These are phyloP conservation scores for Ochetophila trinervis DNA, from an alignment of 306 rosid species.

Conservation along the genomic window DNA sequence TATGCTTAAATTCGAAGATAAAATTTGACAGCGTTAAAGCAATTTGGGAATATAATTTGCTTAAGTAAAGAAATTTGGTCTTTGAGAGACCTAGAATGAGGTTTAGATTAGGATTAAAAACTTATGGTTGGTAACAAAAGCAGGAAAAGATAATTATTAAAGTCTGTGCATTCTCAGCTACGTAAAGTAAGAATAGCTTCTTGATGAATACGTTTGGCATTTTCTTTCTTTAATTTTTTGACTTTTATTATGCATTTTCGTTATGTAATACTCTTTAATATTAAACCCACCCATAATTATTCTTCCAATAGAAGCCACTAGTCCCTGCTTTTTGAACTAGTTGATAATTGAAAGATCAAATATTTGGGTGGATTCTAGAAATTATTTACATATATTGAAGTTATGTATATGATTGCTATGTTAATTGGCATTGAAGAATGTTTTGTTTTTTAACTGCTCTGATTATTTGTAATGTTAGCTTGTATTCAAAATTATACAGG, in stretches of 20 bases:
- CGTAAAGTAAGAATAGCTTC: constrained; percentile 44
- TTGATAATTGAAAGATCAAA: neutral
- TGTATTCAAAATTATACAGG: constrained; percentile 21
- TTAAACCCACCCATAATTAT: neutral
- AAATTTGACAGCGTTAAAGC: neutral
- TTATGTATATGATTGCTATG: no score
- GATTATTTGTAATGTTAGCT: neutral
- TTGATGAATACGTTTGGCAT: constrained; percentile 29
- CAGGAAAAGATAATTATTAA: constrained; percentile 35
- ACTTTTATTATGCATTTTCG: constrained; percentile 27
- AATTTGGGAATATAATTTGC: constrained; percentile 6
- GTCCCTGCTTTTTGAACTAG: neutral
- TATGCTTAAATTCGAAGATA: constrained; percentile 14
- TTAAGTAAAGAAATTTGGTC: constrained; percentile 13
- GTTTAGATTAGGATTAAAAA: constrained; percentile 8
- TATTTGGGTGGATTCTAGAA: no score
- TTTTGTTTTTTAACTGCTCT: constrained; percentile 3
- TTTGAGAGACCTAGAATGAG: constrained; percentile 10
- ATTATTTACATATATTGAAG: no score
- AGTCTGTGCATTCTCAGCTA: constrained; percentile 37
- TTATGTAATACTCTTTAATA: constrained; percentile 6
- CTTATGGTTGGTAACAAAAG: constrained; percentile 18
- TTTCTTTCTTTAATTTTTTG: constrained; percentile 20
- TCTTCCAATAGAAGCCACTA: constrained; percentile 8
- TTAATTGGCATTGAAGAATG: no score